Evolutionary conservation across 768 basidiomycete genomes (phyloP).

Genomic region (Lactarius sanguifluus): DNA sequence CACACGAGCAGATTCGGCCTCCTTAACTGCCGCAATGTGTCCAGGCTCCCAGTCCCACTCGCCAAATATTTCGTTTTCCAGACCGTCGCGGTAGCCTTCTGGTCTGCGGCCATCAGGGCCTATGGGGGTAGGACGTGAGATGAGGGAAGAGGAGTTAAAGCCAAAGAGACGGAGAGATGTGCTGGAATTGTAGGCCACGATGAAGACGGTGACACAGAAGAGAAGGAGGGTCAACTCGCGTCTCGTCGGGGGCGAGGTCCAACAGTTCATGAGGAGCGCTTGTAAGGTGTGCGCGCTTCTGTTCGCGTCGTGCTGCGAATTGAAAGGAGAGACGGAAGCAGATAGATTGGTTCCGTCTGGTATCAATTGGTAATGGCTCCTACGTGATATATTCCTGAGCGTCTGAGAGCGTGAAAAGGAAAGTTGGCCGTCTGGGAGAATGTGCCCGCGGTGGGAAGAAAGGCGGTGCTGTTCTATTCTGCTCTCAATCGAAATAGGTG

Average conservation of each 20-base stretch:
- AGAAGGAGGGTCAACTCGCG: slow-evolving; percentile 72
- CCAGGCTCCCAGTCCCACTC: slow-evolving; percentile 66
- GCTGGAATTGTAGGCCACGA: slow-evolving; percentile 75
- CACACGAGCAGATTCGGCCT: slow-evolving; percentile 48
- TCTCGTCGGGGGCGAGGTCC: slow-evolving; percentile 65
- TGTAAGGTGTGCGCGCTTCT: background rate
- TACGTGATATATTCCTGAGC: too few species aligned
- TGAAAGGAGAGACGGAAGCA: background rate
- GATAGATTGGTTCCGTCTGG: background rate
- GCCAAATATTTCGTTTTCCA: slow-evolving; percentile 67
- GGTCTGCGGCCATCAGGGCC: slow-evolving; percentile 53
- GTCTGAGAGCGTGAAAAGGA: too few species aligned
- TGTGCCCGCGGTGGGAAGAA: background rate
- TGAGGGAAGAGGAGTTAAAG: slow-evolving; percentile 28
- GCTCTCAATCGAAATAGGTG: background rate
- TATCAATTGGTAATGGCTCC: too few species aligned
- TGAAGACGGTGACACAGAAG: slow-evolving; percentile 61
- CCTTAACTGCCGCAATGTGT: slow-evolving; percentile 55
- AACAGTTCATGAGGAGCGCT: slow-evolving; percentile 35
- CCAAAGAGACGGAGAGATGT: slow-evolving; percentile 52
- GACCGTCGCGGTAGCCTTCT: slow-evolving; percentile 51
- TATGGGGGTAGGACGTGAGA: slow-evolving; percentile 29
- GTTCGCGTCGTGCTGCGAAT: background rate
- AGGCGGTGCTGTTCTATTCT: background rate
- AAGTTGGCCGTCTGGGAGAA: background rate